A percentile compares a stretch with the other conserved stretches of the same genome.
phyloP scores from a whole-genome alignment of 352 stramenopile genomes.

The Phytophthora palmivora region DNA sequence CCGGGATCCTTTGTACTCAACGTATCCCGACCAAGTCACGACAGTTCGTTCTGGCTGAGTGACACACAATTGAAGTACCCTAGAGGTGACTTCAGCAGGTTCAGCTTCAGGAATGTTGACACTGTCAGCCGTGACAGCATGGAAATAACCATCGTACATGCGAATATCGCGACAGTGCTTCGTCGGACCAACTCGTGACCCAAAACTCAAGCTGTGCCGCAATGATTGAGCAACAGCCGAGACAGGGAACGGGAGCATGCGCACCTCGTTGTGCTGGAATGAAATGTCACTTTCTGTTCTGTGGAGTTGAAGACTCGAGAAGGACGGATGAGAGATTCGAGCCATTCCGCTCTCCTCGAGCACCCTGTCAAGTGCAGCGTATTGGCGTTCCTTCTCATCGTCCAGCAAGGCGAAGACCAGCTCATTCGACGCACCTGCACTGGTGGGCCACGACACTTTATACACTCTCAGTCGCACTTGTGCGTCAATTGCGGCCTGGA shows the following conservation, averaged over 20 bases:
- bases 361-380: conserved; percentile 8
- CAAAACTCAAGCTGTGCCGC: conserved; percentile 15
- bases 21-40: conserved; percentile 31
- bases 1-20: conserved; percentile 34
- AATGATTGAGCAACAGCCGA: conserved; percentile 20
- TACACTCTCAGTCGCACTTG: conserved; percentile 3
- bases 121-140: conserved; percentile 25
- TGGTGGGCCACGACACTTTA: conserved; percentile 13
- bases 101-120: conserved; percentile 8
- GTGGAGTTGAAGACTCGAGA: conserved; percentile 16
- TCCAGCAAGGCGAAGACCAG: conserved; percentile 22
- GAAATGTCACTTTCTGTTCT: background rate
- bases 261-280: conserved; percentile 25
- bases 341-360: conserved; percentile 16
- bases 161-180: conserved; percentile 16
- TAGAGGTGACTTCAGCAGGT: conserved; percentile 19
- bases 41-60: conserved; percentile 5
- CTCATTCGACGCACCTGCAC: conserved; percentile 8
- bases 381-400: conserved; percentile 17
- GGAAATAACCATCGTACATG: conserved; percentile 15
- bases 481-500: conserved; percentile 22
- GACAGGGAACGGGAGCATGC: conserved; percentile 28
- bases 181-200: conserved; percentile 7
- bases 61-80: conserved; percentile 21
- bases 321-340: conserved; percentile 10